A percentile compares a stretch with the other conserved stretches of the same genome.
Evolutionary conservation across 148 eudicot species (phyloP).

Genomic region (Rhododendron vialii): DNA sequence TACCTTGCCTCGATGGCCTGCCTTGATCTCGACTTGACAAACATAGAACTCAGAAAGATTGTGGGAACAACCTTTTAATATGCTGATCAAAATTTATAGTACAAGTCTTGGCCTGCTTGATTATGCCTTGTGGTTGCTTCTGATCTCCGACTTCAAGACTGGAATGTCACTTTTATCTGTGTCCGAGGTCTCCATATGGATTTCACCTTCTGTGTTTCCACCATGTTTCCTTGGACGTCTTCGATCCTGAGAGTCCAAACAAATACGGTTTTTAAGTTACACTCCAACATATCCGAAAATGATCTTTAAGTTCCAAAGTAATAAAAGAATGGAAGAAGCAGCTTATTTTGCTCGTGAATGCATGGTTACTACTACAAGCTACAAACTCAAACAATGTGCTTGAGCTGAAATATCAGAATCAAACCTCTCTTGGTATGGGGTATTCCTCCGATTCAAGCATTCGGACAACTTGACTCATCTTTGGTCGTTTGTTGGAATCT

Average conservation of each 20-base stretch:
- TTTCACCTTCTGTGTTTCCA: slow-evolving; percentile 14
- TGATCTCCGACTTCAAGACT: slow-evolving; percentile 10
- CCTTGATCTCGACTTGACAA: neutral
- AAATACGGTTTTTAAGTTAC: neutral
- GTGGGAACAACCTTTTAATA: neutral
- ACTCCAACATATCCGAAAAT: neutral
- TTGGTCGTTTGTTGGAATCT: slow-evolving; percentile 74
- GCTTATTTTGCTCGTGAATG: neutral
- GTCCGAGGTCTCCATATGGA: slow-evolving; percentile 21
- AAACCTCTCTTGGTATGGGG: slow-evolving; percentile 81
- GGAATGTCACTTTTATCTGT: slow-evolving; percentile 22
- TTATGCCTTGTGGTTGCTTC: slow-evolving; percentile 11
- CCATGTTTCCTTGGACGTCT: slow-evolving; percentile 27
- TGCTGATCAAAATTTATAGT: neutral
- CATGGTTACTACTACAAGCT: neutral
- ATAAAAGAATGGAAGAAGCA: neutral
- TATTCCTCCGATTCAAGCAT: slow-evolving; percentile 96
- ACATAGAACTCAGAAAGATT: neutral
- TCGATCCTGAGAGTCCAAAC: slow-evolving; percentile 29
- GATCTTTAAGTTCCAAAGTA: neutral
- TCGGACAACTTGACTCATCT: slow-evolving; percentile 85
- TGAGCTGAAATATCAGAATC: neutral
- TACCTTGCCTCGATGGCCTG: neutral
- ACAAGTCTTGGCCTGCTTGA: neutral
- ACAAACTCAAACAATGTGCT: too few relatives aligned